Base-by-base conservation (phyloP, 768 basidiomycete genomes). In the Hericium alpestre region DNA sequence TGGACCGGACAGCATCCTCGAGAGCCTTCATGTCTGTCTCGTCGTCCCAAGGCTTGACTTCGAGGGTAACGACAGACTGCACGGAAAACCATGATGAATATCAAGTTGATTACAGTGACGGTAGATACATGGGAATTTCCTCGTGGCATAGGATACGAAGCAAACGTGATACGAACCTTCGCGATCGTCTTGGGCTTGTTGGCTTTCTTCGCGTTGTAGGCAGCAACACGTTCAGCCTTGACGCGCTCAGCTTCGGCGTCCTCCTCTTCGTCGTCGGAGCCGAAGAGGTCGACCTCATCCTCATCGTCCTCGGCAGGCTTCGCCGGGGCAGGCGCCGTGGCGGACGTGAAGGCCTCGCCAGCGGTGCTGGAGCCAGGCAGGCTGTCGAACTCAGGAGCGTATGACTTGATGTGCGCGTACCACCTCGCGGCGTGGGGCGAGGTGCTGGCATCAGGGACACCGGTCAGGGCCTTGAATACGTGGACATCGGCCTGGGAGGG, bases 31-130 rank as follows among this genome's bases (percentile, higher is more conserved):
- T 94, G 73, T 97, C 92, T 53, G 96, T 99, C 77, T 96, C 93
- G 69, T 98, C 95, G 70, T 98, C 95, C 95, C 93, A 96, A 41
- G 95, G 94, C 75, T 99, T 99, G 61, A 99, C 93, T 64, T 98
- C 95, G 64, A 98, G 75, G 50, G 95, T 99, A 53, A 99, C 96
- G 60, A 99, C 84, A 63, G 96, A 98, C 93, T 97, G 71, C 58
- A 15, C 38, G 57, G 23, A 54, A 54, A 58, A 61, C 37, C 51
- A 64, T 64, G 46, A 58, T 43, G 41, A 47, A 39, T 38, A 61
- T 51, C 22, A 16, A 22, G 8, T 25, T 51, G 15, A 16, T 25
- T 51, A 15, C 23, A 18, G 20, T 9, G 16, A 51, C 16, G 49
- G 49, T 51, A 23, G 49, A 37, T 23, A 51, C 27, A 51, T 12